Conservation (phyloP, 169 alveolate species). For the Cryptosporidium parvum region DNA sequence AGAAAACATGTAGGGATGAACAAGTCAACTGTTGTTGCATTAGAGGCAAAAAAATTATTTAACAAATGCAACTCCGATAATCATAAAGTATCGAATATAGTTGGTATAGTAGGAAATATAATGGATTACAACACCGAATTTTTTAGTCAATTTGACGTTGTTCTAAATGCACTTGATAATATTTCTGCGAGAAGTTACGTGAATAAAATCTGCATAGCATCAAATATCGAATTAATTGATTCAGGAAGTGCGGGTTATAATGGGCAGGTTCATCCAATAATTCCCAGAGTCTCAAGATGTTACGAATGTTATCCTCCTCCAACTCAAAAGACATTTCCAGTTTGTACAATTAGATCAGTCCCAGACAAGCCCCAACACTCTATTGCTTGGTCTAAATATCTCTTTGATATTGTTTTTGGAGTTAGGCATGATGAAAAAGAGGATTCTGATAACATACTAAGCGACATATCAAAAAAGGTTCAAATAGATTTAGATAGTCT, state of each 20-base stretch:
- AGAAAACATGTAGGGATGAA: conserved; percentile 87
- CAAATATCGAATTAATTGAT: conserved; percentile 92
- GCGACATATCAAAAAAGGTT: conserved; percentile 78
- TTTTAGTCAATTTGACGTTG: conserved; percentile 89
- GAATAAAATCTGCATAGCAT: conserved; percentile 90
- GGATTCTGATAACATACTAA: conserved; percentile 78
- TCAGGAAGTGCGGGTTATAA: conserved; percentile 96
- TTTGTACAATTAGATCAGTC: conserved; percentile 97
- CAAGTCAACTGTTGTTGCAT: conserved; percentile 91
- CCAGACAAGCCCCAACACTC: conserved; percentile 99
- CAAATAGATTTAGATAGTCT: conserved; percentile 16
- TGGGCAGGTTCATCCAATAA: conserved; percentile 91
- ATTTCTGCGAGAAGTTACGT: conserved; percentile 94
- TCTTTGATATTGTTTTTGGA: conserved; percentile 88
- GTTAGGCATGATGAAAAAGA: conserved; percentile 71
- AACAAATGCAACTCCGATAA: conserved; percentile 82
- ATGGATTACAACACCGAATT: conserved; percentile 85
- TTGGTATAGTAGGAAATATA: conserved; percentile 88
- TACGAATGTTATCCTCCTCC: conserved; percentile 93
- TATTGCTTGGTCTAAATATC: conserved; percentile 96
- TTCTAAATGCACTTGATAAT: conserved; percentile 96
- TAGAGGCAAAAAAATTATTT: conserved; percentile 81
- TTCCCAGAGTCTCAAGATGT: conserved; percentile 91
- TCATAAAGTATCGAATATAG: conserved; percentile 80
- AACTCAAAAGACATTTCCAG: conserved; percentile 92